Evolutionary conservation across 2,329 filamentous ascomycete species (phyloP), one percentile per base, ranked within the genome.

Genomic region (Aciculosporium take): DNA sequence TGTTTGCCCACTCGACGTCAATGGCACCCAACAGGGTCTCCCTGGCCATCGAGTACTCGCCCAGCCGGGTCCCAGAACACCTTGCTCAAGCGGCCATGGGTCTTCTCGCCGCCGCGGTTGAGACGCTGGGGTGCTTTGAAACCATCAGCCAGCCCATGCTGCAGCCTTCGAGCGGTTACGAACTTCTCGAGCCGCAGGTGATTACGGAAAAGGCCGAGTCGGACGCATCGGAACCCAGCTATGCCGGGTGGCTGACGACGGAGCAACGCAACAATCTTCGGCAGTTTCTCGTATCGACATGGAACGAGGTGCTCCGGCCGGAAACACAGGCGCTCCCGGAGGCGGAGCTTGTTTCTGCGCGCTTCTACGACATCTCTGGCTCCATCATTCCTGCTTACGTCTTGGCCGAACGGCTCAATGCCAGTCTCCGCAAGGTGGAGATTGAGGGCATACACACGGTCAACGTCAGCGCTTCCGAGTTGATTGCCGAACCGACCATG

Each of bases 351-450:
- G 62, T 65, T 27, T 61, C 62, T 1, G 63, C 67, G 0, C 62
- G 66, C 0, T 74, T 74, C 51, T 73, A 67, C 49, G 63, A 70
- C 36, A 60, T 72, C 10, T 69, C 67, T 55, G 65, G 65, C 7
- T 67, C 67, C 2, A 56, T 72, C 18, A 57, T 74, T 32, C 63
- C 70, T 0, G 70, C 70, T 0, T 56, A 65, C 6, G 58, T 67
- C 46, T 59, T 74, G 24, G 63, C 69, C 3, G 53, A 60, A 4
- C 61, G 61, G 39, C 60, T 72, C 37, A 70, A 66, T 40, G 56
- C 56, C 3, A 59, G 61, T 13, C 55, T 73, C 7, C 55, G 62
- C 1, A 54, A 53, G 21, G 49, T 64, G 9, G 48, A 53, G 10
- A 48, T 66, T 8, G 54, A 56, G 0, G 65, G 62, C 2, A 51